Base-by-base conservation (phyloP, 352 stramenopile genomes). In the Phytophthora foliorum region DNA sequence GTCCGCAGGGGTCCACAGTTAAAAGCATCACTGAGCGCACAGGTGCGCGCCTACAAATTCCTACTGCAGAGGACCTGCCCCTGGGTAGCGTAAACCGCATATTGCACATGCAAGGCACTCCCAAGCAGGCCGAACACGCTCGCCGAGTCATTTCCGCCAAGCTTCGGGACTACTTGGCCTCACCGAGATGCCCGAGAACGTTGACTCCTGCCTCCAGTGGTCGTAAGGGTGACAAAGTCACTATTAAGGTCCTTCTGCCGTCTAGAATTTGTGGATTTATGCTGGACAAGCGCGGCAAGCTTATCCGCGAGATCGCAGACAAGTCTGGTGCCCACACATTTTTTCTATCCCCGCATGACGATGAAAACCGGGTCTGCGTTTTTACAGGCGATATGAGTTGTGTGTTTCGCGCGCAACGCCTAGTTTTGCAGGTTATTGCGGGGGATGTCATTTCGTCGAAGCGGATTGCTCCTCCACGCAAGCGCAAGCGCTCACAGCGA, bases 341-440 rank as follows among this genome's bases (percentile, higher is more conserved):
- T 25, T 82, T 93, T 8, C 52, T 90, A 48, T 52, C 70, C 3
- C 60, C 76, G 1, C 53, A 80, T 34, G 63, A 77, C 24, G 63
- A 83, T 16, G 79, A 88, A 21, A 69, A 65, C 16, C 72, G 82
- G 0, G 50, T 93, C 6, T 91, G 82, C 46, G 57, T 90, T 10
- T 69, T 93, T 52, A 81, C 69, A 22, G 82, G 85, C 2, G 81
- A 89, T 8, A 78, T 85, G 68, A 27, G 55, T 17, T 71, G 68
- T 22, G 81, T 89, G 6, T 69, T 93, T 53, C 74, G 74, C 8
- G 85, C 82, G 1, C 59, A 91, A 57, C 74, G 81, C 27, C 67
- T 93, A 4, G 61, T 93, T 13, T 69, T 93, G 34, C 80, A 88
- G 39, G 69, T 89, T 38, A 63, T 90, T n/a, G 82, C 85, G 22